phyloP scores from a whole-genome alignment of 2,329 filamentous ascomycete species.

The Tolypocladium ovalisporum region DNA sequence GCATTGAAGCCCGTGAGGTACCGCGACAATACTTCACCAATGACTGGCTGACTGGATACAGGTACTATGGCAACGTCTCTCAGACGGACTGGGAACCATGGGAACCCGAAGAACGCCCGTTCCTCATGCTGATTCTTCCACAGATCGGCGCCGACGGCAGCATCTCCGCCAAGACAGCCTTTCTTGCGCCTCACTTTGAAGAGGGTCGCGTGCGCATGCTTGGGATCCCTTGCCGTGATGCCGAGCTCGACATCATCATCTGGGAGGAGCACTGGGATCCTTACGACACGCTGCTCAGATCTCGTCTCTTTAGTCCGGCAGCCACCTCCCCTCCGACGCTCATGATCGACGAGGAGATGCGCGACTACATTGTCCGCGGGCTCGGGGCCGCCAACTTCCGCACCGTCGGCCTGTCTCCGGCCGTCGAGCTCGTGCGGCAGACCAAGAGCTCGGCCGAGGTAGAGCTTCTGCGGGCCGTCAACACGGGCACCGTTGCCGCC shows the following conservation, averaged over 20 bases:
- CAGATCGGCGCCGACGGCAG: neutral
- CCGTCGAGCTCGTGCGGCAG: neutral
- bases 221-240: neutral
- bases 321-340: neutral
- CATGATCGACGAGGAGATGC: neutral
- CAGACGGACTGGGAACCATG: neutral
- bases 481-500: slow-evolving; percentile 52
- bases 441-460: slow-evolving; percentile 13
- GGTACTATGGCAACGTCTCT: neutral
- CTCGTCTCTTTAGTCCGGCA: neutral
- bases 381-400: neutral
- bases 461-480: slow-evolving; percentile 47
- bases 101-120: neutral
- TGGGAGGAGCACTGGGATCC: neutral
- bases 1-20: neutral
- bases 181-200: neutral
- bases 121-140: neutral
- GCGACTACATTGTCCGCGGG: neutral
- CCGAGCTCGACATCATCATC: neutral
- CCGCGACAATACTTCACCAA: neutral
- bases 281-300: neutral
- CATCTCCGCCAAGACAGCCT: neutral
- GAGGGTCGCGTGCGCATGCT: neutral
- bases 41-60: neutral
- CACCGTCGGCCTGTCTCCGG: neutral